Conservation (phyloP, 2,329 filamentous ascomycete species). For the Byssochlamys sp. region DNA sequence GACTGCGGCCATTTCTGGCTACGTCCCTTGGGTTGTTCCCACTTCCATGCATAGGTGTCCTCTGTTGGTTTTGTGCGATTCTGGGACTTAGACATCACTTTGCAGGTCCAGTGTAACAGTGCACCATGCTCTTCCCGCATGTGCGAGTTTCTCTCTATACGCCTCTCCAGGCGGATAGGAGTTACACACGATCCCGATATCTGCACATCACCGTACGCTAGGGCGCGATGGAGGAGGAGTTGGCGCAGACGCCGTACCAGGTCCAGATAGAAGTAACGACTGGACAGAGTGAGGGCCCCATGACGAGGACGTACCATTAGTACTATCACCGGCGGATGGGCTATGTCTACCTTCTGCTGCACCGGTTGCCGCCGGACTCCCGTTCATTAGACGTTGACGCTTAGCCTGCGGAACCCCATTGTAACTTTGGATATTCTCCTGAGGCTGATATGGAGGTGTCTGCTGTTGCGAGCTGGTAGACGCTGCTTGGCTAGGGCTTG, state of each 20-base stretch:
- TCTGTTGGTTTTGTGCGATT: background rate
- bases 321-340: background rate
- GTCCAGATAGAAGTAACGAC: conserved; percentile 13
- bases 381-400: conserved; percentile 29
- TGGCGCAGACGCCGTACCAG: conserved; percentile 15
- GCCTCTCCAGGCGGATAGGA: background rate
- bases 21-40: background rate
- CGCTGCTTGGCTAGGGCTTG: conserved; percentile 5
- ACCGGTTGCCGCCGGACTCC: conserved; percentile 4
- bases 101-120: background rate
- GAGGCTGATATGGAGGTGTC: conserved; percentile 20
- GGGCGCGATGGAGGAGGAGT: conserved; percentile 14
- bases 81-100: background rate
- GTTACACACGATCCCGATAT: background rate
- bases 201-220: conserved; percentile 1
- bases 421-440: conserved; percentile 15
- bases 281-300: conserved; percentile 9
- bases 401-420: conserved; percentile 19
- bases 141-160: background rate
- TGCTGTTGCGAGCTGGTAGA: conserved; percentile 10
- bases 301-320: conserved; percentile 2
- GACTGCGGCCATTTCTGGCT: background rate
- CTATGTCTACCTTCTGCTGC: conserved; percentile 3
- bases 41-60: background rate
- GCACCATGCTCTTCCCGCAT: background rate